Base-by-base conservation (phyloP, 805 yeast genomes). In the Grigorovia jiainica region DNA sequence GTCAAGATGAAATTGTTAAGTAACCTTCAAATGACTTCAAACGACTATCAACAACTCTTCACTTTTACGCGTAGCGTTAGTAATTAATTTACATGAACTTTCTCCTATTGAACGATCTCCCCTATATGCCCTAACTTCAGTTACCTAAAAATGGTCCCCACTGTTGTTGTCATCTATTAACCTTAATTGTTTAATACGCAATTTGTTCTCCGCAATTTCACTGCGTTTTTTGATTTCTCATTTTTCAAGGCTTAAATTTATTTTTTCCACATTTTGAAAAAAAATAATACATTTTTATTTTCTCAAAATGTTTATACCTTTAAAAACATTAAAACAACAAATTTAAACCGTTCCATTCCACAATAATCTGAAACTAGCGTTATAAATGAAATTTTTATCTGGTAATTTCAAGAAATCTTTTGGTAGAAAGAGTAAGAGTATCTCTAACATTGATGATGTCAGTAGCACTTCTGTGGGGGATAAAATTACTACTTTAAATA, bases 1-100 rank as follows among this genome's bases (percentile, higher is more conserved):
- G 63, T 5, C 58, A 58, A 37, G 63, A 58, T 39, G 63, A 56
- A 37, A 39, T 47, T 20, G 57, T 48, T 40, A 31, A 39, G 27
- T 34, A 21, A 20, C 18, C n/a, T 5, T 7, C n/a, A n/a, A n/a
- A n/a, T n/a, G n/a, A n/a, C n/a, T n/a, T n/a, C n/a, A n/a, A n/a
- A n/a, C n/a, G n/a, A n/a, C n/a, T n/a, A n/a, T n/a, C n/a, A n/a
- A n/a, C n/a, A n/a, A n/a, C n/a, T n/a, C n/a, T n/a, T n/a, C n/a
- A n/a, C n/a, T n/a, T n/a, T n/a, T n/a, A n/a, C n/a, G n/a, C n/a
- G n/a, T n/a, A n/a, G n/a, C n/a, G n/a, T n/a, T n/a, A n/a, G n/a
- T n/a, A n/a, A n/a, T n/a, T n/a, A n/a, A n/a, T n/a, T n/a, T n/a
- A n/a, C n/a, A n/a, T n/a, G n/a, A n/a, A n/a, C n/a, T n/a, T n/a